These are phyloP conservation scores for Abrus pulchellus DNA, from an alignment of 306 rosid species.

Conservation along the genomic window DNA sequence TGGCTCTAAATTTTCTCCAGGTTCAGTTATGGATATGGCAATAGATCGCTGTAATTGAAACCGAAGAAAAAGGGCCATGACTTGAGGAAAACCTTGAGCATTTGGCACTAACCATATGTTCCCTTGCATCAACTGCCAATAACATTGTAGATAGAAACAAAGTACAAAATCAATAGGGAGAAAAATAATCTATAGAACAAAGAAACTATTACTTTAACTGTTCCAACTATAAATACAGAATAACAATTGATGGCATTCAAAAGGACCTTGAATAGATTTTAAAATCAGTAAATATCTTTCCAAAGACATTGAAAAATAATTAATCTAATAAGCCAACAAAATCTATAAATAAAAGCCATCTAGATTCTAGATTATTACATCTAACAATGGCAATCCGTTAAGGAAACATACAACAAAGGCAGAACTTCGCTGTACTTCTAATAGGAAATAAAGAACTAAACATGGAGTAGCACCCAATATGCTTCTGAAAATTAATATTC, in stretches of 20 bases:
- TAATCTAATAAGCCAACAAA: constrained; percentile 13
- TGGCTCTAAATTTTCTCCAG: constrained; percentile 65
- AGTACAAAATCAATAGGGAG: constrained; percentile 16
- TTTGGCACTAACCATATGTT: constrained; percentile 75
- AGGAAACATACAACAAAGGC: not conserved
- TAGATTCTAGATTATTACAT: not conserved
- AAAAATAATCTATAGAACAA: not conserved
- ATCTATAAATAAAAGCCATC: constrained; percentile 11
- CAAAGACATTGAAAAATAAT: not conserved
- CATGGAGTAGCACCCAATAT: not conserved
- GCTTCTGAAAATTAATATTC: not conserved
- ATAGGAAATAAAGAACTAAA: not conserved
- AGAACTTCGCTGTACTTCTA: not conserved
- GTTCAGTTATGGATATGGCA: constrained; percentile 62
- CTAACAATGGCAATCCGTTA: not conserved
- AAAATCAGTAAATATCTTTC: constrained; percentile 1
- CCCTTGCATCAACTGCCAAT: constrained; percentile 86
- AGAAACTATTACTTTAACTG: not conserved
- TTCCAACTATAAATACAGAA: constrained; percentile 24
- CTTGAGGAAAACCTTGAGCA: constrained; percentile 68
- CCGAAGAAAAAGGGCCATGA: constrained; percentile 76
- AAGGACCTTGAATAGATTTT: constrained; percentile 4
- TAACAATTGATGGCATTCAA: constrained; percentile 10
- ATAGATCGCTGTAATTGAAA: constrained; percentile 69
- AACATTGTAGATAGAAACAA: constrained; percentile 5